Evolutionary conservation across 495 filamentous ascomycete genomes (phyloP), one percentile per base, ranked within the genome.

Genomic region (Annulohypoxylon maeteangense): DNA sequence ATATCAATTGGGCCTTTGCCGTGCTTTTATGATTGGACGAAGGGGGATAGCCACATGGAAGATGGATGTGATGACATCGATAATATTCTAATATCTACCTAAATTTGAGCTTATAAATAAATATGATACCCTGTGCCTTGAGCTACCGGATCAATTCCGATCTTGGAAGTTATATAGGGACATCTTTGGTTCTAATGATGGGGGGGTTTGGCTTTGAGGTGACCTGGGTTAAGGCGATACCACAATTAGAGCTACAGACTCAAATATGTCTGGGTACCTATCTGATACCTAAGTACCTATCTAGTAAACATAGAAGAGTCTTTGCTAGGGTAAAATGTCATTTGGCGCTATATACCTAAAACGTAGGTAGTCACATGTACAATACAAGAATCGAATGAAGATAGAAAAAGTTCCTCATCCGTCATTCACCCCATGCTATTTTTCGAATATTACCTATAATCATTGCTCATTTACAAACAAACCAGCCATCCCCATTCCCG

Each of bases 401-500:
- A 6, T 23, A 54, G 7, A 27, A 18, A 34, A 16, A n/a, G 1
- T 23, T 18, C 1, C 2, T 12, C n/a, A n/a, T 25, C 25, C 4
- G 7, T 48, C 45, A 12, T 20, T 16, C 20, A 48, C 2, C 20
- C 45, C 7, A 14, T 3, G 20, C 14, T 48, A 48, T 27, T 29
- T 25, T 4, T 42, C 27, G 85, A 47, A 83, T 38, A 47, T 3
- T 31, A 14, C 48, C 5, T 29, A 29, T 29, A 3, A 70, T 76
- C 42, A 76, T 80, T 90, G 87, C 85, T 93, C 92, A 71, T 94
- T 94, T 20, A 94, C 91, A 81, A 93, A 92, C 79, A 95, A 77
- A 4, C 90, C 92, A 36, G 93, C 93, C 93, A 94, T 96, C 32
- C 92, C 93, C 85, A 81, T 85, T 40, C 89, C 93, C 31, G 90